Conservation (phyloP, 2,329 filamentous ascomycete species). For the Alternaria hordeiaustralica region DNA sequence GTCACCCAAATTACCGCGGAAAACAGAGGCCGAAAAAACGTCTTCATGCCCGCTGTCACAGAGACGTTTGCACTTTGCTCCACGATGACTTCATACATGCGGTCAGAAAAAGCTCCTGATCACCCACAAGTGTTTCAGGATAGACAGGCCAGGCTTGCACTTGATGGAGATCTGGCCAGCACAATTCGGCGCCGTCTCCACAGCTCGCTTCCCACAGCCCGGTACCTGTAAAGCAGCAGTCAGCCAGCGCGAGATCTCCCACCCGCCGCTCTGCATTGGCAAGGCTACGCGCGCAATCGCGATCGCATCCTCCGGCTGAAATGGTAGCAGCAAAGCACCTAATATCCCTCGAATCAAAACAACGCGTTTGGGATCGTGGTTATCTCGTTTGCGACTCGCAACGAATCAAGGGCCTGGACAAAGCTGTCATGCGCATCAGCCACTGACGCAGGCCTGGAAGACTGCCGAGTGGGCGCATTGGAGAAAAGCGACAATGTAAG, state of each 20-base stretch:
- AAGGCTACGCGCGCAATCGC: constrained; percentile 3
- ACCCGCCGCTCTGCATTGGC: neutral
- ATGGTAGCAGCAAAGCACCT: neutral
- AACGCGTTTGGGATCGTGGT: neutral
- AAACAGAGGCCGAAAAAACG: neutral
- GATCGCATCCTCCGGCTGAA: constrained; percentile 2
- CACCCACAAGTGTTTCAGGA: constrained; percentile 20
- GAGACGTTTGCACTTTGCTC: neutral
- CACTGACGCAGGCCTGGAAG: constrained; percentile 35
- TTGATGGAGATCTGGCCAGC: constrained; percentile 5
- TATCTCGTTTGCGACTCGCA: constrained; percentile 1
- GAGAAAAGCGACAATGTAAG: neutral
- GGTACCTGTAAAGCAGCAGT: constrained; percentile 1
- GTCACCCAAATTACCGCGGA: neutral
- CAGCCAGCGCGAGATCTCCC: neutral
- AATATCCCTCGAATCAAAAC: constrained; percentile 11
- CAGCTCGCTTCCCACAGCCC: constrained; percentile 6
- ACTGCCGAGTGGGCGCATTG: constrained; percentile 37
- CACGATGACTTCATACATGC: constrained; percentile 18
- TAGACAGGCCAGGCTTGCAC: neutral
- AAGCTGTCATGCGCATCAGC: constrained; percentile 10
- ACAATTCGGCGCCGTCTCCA: neutral
- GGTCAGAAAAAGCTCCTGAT: constrained; percentile 17
- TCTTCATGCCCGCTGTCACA: neutral
- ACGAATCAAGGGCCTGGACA: constrained; percentile 7